These are phyloP conservation scores for Lichtheimia ramosa DNA, from an alignment of 371 early-diverging fungal species.

Conservation along the genomic window DNA sequence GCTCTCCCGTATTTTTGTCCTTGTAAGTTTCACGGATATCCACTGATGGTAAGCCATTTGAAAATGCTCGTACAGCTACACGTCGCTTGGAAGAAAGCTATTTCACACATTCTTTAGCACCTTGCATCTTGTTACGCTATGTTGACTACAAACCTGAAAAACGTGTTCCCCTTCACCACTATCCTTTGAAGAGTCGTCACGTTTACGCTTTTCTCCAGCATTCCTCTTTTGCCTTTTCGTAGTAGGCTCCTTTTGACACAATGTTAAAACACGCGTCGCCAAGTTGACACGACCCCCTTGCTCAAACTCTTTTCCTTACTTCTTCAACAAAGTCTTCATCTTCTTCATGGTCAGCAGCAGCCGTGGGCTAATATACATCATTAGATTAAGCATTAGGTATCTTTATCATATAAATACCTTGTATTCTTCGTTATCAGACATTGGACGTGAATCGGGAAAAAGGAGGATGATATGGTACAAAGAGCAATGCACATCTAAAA, in stretches of 20 bases:
- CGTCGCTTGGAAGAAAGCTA: slow-evolving; percentile 14
- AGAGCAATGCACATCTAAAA: too few species aligned
- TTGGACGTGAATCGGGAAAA: too few species aligned
- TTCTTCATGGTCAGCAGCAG: too few species aligned
- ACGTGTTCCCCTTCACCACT: neutral
- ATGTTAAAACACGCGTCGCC: neutral
- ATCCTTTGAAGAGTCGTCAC: neutral
- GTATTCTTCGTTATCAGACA: too few species aligned
- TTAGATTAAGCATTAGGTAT: too few species aligned
- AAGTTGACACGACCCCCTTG: neutral
- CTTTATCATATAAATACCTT: too few species aligned
- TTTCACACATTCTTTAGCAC: neutral
- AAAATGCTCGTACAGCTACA: slow-evolving; percentile 8
- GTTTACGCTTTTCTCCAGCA: neutral
- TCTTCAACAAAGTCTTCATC: slow-evolving; percentile 4
- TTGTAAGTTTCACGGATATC: slow-evolving; percentile 17
- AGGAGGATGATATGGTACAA: too few species aligned
- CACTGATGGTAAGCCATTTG: slow-evolving; percentile 13
- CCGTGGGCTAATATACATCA: too few species aligned
- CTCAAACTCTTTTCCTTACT: neutral
- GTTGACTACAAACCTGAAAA: neutral
- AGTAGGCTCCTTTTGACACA: neutral
- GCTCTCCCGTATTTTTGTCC: slow-evolving; percentile 9
- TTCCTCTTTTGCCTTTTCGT: neutral
- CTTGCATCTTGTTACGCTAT: neutral